Conservation (phyloP, 352 stramenopile genomes). For the Phytopythium litorale region DNA sequence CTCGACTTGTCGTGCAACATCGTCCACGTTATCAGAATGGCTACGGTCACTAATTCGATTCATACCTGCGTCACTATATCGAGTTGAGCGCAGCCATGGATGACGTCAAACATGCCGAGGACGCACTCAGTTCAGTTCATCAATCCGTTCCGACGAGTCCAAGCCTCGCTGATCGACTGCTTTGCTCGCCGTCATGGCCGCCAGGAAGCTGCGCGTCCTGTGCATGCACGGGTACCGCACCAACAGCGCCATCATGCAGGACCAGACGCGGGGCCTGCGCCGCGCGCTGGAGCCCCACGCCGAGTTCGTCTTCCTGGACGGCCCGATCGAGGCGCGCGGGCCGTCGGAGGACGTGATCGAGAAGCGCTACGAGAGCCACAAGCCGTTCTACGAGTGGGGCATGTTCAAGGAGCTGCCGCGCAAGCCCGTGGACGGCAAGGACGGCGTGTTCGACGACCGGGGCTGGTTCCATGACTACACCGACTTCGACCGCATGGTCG, state of each 20-base stretch:
- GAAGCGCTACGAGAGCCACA: slow-evolving; percentile 34
- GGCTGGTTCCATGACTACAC: slow-evolving; percentile 48
- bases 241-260: slow-evolving; percentile 45
- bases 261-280: slow-evolving; percentile 42
- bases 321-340: slow-evolving; percentile 33
- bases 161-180: too few relatives aligned
- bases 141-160: background rate
- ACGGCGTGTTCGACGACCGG: slow-evolving; percentile 21
- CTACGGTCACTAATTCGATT: background rate
- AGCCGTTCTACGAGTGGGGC: slow-evolving; percentile 51
- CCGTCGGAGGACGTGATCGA: slow-evolving; percentile 45
- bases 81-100: slow-evolving; percentile 3
- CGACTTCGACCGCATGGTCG: slow-evolving; percentile 37
- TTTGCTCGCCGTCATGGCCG: slow-evolving; percentile 6
- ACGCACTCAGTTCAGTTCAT: background rate
- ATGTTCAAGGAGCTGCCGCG: slow-evolving; percentile 22
- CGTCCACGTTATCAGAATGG: background rate
- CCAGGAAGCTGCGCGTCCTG: slow-evolving; percentile 42
- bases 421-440: slow-evolving; percentile 14
- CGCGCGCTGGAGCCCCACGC: slow-evolving; percentile 33
- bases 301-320: slow-evolving; percentile 61
- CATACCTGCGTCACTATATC: background rate
- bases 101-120: slow-evolving; percentile 19
- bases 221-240: slow-evolving; percentile 65
- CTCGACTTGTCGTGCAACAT: too few relatives aligned